Evolutionary conservation across 805 yeast species (phyloP).

Genomic region (Candida qinlingensis): DNA sequence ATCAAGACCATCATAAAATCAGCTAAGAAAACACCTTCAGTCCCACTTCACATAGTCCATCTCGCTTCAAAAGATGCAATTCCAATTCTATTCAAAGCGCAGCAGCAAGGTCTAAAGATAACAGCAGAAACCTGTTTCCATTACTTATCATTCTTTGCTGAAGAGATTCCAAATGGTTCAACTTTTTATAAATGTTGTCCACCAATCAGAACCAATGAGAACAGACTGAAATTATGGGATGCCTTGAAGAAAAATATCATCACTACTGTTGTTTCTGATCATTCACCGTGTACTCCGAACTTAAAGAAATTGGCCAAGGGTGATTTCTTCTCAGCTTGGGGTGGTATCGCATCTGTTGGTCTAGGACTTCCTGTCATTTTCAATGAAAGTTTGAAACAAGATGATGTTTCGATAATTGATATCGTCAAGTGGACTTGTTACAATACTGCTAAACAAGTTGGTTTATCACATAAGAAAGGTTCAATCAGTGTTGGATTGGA

Average conservation of each 20-base stretch:
- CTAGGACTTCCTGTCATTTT: slow-evolving; percentile 78
- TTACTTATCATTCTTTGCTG: slow-evolving; percentile 74
- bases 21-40: slow-evolving; percentile 49
- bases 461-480: slow-evolving; percentile 70
- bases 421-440: slow-evolving; percentile 75
- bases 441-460: slow-evolving; percentile 84
- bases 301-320: slow-evolving; percentile 77
- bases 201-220: slow-evolving; percentile 75
- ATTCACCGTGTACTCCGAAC: slow-evolving; percentile 93
- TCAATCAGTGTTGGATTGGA: slow-evolving; percentile 67
- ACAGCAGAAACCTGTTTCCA: slow-evolving; percentile 95
- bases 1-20: slow-evolving; percentile 65
- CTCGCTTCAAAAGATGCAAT: slow-evolving; percentile 81
- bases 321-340: slow-evolving; percentile 93
- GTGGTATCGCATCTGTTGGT: slow-evolving; percentile 92
- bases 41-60: slow-evolving; percentile 84
- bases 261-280: slow-evolving; percentile 88
- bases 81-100: slow-evolving; percentile 66
- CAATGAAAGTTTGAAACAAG: slow-evolving; percentile 63
- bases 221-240: slow-evolving; percentile 70
- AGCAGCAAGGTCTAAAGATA: slow-evolving; percentile 49
- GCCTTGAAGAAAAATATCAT: slow-evolving; percentile 64
- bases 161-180: slow-evolving; percentile 66
- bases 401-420: slow-evolving; percentile 50
- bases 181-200: slow-evolving; percentile 94